Evolutionary conservation across 768 basidiomycete species (phyloP), one percentile per base, ranked within the genome.

Genomic region (Leucosporidium creatinivorum): DNA sequence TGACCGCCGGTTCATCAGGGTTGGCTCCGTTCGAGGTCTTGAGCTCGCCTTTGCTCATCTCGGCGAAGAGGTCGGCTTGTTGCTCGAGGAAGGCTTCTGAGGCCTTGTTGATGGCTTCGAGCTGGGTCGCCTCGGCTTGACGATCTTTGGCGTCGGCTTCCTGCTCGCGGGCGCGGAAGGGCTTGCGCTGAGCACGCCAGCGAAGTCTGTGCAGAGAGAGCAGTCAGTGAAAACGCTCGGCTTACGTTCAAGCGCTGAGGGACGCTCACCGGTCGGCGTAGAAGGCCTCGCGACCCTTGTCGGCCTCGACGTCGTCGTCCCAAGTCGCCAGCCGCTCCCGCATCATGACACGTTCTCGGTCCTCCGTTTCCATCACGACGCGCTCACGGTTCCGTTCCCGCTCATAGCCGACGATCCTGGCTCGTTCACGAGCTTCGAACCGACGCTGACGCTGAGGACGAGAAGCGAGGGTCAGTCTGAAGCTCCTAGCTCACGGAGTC

Each of bases 261-360:
- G 25, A 44, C 23, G 74, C 86, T 58, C 70, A 91, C 90, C 93
- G 85, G 76, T 98, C 96, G 55, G 88, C 83, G 75, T 93, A 94
- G 80, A 93, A 99, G 36, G 86, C 76, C 73, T 99, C 96, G 71
- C 93, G 88, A 63, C 92, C 93, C 74, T 90, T 87, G 66, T 94
- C 93, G 67, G 91, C 89, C 74, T 94, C 91, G 86, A 91, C 92
- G 9, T 93, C 82, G 72, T 93, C 91, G 69, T 81, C 81, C 63
- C 93, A 83, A 1, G 86, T 83, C 10, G 86, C 84, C 33, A 87
- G 85, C 83, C 90, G 88, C 75, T 94, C 90, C 19, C 86, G 57
- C 74, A 73, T 70, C 39, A 62, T 59, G 33, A 60, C 77, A 10
- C 85, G 83, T 72, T 92, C 89, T 12, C 87, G 85, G 31, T 89